Base-by-base conservation (phyloP, 805 yeast genomes). In the Ogataea nakhonphanomensis region DNA sequence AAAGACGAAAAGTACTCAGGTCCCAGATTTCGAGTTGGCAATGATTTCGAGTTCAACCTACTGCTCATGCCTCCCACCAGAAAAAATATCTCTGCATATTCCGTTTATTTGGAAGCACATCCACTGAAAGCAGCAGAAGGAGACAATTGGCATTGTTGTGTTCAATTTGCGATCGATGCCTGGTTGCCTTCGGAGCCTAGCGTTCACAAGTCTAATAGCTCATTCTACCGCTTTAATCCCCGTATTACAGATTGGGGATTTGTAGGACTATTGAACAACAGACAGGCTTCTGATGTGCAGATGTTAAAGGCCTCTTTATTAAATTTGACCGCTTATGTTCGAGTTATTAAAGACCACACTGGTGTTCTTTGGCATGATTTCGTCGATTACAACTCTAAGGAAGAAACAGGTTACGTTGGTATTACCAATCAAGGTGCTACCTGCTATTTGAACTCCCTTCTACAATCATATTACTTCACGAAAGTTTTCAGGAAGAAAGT, bases 371-470 rank as follows among this genome's bases (percentile, higher is more conserved):
- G 97, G 96, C 95, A 88, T 58, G 84, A 84, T 58, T 88, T 89
- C 51, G 47, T 72, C 29, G 84, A 86, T 54, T 86, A 86, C 63
- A 88, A 93, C 62, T 89, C 97, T 1, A 88, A 89, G 59, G 76
- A 80, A 53, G 79, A 69, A 37, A 87, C 98, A 0, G 97, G 98
- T 0, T 89, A 73, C 58, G 95, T 89, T 7, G 99, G 99, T 1
- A 76, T 93, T 46, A 82, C 79, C 50, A 93, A 93, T 57, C 99
- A 93, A 66, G 99, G 99, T 48, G 99, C 99, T 2, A 93, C 99
- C 0, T 93, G 99, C 62, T 93, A 93, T 64, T 74, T 93, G 58
- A 93, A 93, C 61, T 91, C 98, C 0, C 70, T 93, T 44, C 64
- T 93, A 39, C 99, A 93, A 62, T 85, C 96, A 8, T 84, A 93